Conservation (phyloP, 352 stramenopile species). For the Phytophthora multivora region DNA sequence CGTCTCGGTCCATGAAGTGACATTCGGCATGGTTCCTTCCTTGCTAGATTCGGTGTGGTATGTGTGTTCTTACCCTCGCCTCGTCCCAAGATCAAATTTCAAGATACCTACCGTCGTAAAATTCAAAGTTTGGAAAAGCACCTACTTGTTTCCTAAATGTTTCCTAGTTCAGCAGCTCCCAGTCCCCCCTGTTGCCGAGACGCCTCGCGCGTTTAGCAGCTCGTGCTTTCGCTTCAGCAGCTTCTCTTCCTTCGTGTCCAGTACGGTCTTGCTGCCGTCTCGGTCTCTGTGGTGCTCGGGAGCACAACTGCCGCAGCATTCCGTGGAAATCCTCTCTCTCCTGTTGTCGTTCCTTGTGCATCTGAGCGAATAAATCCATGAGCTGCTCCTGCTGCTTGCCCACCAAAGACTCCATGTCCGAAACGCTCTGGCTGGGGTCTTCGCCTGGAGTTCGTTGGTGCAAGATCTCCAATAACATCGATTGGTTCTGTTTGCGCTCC, state of each 20-base stretch:
- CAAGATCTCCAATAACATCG: slow-evolving; percentile 38
- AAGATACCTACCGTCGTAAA: too few species aligned
- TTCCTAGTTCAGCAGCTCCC: too few species aligned
- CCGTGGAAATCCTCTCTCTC: slow-evolving; percentile 42
- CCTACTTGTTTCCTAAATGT: too few species aligned
- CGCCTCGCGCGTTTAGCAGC: too few species aligned
- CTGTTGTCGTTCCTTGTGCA: slow-evolving; percentile 42
- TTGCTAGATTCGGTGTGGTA: not conserved
- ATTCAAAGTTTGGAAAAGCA: too few species aligned
- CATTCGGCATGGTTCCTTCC: not conserved
- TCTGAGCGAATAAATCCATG: slow-evolving; percentile 41
- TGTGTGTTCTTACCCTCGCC: not conserved
- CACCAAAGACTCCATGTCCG: slow-evolving; percentile 34
- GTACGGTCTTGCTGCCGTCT: not conserved
- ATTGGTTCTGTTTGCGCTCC: slow-evolving; percentile 42
- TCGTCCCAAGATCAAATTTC: not conserved
- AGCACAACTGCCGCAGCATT: slow-evolving; percentile 31
- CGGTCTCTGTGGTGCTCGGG: slow-evolving; percentile 1
- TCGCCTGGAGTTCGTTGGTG: slow-evolving; percentile 33
- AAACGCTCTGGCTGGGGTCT: slow-evolving; percentile 21
- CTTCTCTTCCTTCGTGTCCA: too few species aligned
- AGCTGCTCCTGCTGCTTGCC: slow-evolving; percentile 43
- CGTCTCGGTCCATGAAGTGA: slow-evolving; percentile 14
- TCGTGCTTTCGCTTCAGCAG: too few species aligned
- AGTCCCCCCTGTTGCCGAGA: too few species aligned